These are phyloP conservation scores for Ceratocystis colombiana DNA, from an alignment of 2,329 filamentous ascomycete genomes.

Conservation along the genomic window DNA sequence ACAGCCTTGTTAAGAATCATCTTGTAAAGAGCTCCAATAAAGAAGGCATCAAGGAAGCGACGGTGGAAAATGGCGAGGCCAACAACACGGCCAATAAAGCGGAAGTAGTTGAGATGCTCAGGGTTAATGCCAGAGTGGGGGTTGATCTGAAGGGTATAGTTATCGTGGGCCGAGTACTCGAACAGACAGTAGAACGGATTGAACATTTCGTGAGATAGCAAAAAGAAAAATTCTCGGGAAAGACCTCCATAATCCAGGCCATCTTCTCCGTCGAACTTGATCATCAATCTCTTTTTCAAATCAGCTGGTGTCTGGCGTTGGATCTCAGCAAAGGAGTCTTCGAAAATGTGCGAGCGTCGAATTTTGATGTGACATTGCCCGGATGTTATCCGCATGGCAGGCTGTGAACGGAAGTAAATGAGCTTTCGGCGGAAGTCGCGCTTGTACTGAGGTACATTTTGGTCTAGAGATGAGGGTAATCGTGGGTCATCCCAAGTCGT, in stretches of 20 bases:
- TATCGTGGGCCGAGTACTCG: constrained; percentile 98
- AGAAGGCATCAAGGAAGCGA: constrained; percentile 95
- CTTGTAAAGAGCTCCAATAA: constrained; percentile 98
- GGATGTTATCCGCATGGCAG: constrained; percentile 85
- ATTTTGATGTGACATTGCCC: constrained; percentile 99
- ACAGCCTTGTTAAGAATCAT: constrained; percentile 97
- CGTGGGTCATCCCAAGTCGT: constrained; percentile 98
- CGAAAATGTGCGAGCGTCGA: constrained; percentile 90
- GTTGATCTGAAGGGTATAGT: constrained; percentile 99
- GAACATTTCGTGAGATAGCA: constrained; percentile 99
- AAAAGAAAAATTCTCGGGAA: constrained; percentile 98
- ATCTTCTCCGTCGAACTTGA: constrained; percentile 98
- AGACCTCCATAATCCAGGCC: constrained; percentile 96
- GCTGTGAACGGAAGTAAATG: constrained; percentile 98
- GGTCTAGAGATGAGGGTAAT: constrained; percentile 87
- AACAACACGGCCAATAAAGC: constrained; percentile 96
- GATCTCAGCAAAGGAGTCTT: constrained; percentile 97
- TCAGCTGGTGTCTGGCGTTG: constrained; percentile 92
- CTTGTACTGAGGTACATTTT: constrained; percentile 99
- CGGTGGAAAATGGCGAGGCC: constrained; percentile 96
- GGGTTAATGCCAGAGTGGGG: constrained; percentile 98
- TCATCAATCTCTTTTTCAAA: constrained; percentile 97
- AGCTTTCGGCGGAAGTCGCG: constrained; percentile 95
- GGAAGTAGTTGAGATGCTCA: constrained; percentile 99
- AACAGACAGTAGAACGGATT: constrained; percentile 99